Conservation (phyloP, 1,284 basidiomycete genomes). For the Wolfiporia cocos region DNA sequence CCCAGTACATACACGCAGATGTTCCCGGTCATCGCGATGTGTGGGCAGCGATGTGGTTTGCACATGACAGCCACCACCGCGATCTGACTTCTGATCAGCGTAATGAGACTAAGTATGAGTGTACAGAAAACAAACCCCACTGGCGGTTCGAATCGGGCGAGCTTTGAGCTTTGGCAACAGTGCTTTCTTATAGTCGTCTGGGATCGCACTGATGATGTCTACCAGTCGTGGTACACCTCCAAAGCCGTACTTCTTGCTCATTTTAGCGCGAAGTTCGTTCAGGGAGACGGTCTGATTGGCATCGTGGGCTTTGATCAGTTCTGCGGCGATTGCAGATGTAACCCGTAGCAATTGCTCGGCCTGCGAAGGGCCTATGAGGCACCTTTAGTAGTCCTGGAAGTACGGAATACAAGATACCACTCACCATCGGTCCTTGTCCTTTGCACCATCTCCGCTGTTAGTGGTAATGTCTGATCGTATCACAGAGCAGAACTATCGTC, state of each 20-base stretch:
- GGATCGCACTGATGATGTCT: slow-evolving; percentile 98
- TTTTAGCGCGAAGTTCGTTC: slow-evolving; percentile 81
- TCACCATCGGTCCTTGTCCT: slow-evolving; percentile 40
- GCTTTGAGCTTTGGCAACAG: slow-evolving; percentile 90
- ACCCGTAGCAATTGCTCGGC: slow-evolving; percentile 89
- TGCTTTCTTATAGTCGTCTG: slow-evolving; percentile 93
- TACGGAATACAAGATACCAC: slow-evolving; percentile 4
- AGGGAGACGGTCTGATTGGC: slow-evolving; percentile 74
- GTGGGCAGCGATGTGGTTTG: slow-evolving; percentile 98
- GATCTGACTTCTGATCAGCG: slow-evolving; percentile 46
- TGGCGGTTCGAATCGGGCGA: slow-evolving; percentile 95
- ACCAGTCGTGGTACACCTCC: slow-evolving; percentile 89
- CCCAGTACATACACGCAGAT: slow-evolving; percentile 81
- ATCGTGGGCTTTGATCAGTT: slow-evolving; percentile 89
- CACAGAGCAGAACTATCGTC: no score
- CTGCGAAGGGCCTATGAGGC: slow-evolving; percentile 67
- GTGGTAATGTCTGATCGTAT: no score
- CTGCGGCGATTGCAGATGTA: slow-evolving; percentile 91
- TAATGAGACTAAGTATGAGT: neutral
- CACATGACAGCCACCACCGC: slow-evolving; percentile 99
- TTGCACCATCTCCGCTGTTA: slow-evolving; percentile 44
- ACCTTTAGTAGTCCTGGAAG: neutral
- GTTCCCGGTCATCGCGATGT: slow-evolving; percentile 99
- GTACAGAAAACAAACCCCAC: slow-evolving; percentile 66
- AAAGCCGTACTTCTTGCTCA: slow-evolving; percentile 88